Conservation (phyloP, 345 rosid genomes). For the Psidium guajava region DNA sequence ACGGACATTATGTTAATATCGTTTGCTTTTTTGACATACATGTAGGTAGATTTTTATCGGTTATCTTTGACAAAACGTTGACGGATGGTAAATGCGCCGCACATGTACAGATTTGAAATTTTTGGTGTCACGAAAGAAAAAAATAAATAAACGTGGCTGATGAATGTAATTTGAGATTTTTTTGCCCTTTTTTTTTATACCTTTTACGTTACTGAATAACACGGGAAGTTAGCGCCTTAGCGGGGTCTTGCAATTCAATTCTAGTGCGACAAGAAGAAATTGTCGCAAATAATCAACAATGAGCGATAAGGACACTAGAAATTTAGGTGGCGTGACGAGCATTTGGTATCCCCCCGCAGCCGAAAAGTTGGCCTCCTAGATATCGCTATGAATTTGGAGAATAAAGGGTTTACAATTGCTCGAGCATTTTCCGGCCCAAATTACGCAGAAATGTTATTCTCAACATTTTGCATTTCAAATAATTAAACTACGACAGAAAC, state of each 20-base stretch:
- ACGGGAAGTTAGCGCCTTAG: accelerated
- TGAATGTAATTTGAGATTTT: no score
- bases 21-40: no score
- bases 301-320: not conserved
- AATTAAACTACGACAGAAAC: not conserved
- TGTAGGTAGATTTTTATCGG: no score
- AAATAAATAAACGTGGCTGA: no score
- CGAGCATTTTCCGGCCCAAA: not conserved
- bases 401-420: not conserved
- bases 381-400: not conserved
- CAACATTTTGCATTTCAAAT: not conserved
- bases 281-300: not conserved
- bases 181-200: no score
- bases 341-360: not conserved
- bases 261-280: no score
- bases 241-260: not conserved
- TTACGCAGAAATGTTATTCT: not conserved
- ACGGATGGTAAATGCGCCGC: no score
- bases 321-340: not conserved
- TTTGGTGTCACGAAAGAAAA: no score
- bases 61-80: no score
- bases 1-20: no score
- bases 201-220: not conserved
- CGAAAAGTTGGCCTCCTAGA: not conserved
- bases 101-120: no score